Conservation (phyloP, 2,329 filamentous ascomycete species). For the Aschersonia sp. region DNA sequence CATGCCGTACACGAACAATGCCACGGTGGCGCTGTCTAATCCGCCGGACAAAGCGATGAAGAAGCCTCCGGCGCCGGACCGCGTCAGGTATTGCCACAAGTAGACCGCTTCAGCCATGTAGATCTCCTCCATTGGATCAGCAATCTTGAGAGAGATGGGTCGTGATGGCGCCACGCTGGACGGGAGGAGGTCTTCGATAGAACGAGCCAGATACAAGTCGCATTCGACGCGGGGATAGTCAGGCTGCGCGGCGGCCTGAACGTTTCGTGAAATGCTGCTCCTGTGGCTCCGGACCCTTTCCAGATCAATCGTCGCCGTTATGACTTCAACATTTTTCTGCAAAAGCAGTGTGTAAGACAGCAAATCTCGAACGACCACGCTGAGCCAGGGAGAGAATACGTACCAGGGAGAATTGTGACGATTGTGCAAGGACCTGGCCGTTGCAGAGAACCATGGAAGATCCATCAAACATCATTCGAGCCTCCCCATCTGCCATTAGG, state of each 20-base stretch:
- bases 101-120: conserved; percentile 13
- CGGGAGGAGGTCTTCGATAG: conserved; percentile 12
- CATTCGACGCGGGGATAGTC: conserved; percentile 14
- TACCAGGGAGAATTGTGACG: conserved; percentile 42
- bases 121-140: conserved; percentile 18
- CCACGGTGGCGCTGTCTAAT: conserved; percentile 12
- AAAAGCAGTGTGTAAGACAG: too few relatives aligned
- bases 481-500: neutral
- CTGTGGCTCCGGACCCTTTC: conserved; percentile 56
- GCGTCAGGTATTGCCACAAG: conserved; percentile 42
- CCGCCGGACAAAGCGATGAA: conserved; percentile 33
- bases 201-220: conserved; percentile 8
- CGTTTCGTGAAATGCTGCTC: conserved; percentile 35
- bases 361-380: too few relatives aligned
- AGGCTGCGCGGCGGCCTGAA: conserved; percentile 30
- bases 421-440: conserved; percentile 48
- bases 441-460: conserved; percentile 48
- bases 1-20: conserved; percentile 28
- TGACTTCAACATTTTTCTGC: conserved; percentile 41
- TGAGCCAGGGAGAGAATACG: too few relatives aligned
- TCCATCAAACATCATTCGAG: conserved; percentile 23
- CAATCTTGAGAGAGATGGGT: conserved; percentile 7
- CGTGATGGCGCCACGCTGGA: conserved; percentile 9
- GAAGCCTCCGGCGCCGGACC: conserved; percentile 33
- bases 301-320: conserved; percentile 51